Evolutionary conservation across 352 stramenopile genomes (phyloP), one percentile per base, ranked within the genome.

Genomic region (Phytophthora multivora): DNA sequence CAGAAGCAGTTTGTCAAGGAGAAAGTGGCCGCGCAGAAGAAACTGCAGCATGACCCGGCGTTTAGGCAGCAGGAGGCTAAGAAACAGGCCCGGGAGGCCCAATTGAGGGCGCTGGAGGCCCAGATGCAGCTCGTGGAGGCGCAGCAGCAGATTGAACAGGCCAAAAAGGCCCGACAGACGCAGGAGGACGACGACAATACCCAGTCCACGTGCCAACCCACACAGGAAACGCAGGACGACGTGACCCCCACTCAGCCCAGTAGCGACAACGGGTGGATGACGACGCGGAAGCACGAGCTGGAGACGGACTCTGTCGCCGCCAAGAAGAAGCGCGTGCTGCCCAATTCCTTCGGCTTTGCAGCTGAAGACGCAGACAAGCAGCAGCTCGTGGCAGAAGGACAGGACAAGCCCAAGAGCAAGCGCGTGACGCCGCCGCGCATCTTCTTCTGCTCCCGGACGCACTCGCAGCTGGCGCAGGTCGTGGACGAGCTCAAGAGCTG

Each of bases 361-460:
- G 43, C 63, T 11, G 23, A 64, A 47, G 52, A 65, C 25, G 46
- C 39, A 1, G 46, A 45, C n/a, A 31, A 25, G 16, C 45, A 15
- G 16, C 41, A 50, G 10, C 10, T 45, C 41, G 41, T 61, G 35
- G 30, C 50, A 2, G 59, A 75, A 35, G 35, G 51, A 12, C 19
- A 42, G 18, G 30, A 66, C 28, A 60, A 66, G 2, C 58, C 63
- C 11, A 73, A 64, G 23, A 41, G 25, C 54, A 63, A 63, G 18
- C 60, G 71, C 5, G 61, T 88, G 18, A 52, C 56, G 54, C 80
- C 80, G 18, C 85, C 80, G 11, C 76, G 75, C 28, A 96, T 96
- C 51, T 95, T 83, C 63, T 96, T 95, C 46, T 93, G 85, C 59
- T 96, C 88, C n/a, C 83, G 88, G 0, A 96, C 88, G 33, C 88